Evolutionary conservation across 1,284 basidiomycete species (phyloP), one percentile per base, ranked within the genome.

Genomic region (Blastosporella zonata): DNA sequence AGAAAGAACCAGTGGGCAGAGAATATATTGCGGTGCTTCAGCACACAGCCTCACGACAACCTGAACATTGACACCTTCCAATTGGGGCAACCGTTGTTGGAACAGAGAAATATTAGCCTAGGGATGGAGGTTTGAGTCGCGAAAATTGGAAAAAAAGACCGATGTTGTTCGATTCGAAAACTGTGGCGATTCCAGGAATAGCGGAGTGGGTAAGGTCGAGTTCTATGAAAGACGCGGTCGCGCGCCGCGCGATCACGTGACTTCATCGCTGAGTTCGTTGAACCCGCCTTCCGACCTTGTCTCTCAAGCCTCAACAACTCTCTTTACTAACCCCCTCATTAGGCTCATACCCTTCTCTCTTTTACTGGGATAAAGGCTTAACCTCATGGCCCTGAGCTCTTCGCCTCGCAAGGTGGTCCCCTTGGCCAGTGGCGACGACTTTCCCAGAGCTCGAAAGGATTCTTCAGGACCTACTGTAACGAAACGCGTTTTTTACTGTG

Each of bases 401-500:
- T 85, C 86, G 42, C 87, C 87, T 33, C 75, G 87, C 49, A 90
- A 90, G 66, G 68, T 77, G 7, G 71, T 89, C 4, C 85, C 87
- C 25, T 73, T 90, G 29, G 76, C 83, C 22, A 75, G 70, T 55
- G 85, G 83, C 35, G 80, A 87, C 51, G 82, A 87, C 52, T 80
- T 82, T 55, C 63, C 68, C 33, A 68, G 73, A 42, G 67, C 72
- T 34, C 67, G 67, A 46, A 59, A 63, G 47, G 69, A 65, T 53
- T 66, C 71, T 40, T 60, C 62, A 1, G 64, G 67, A 18, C 65
- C 72, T n/a, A 62, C 64, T 34, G 55, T 75, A 53, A 90, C 83
- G 2, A 84, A 75, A 62, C 84, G 88, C 62, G 83, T 82, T 23
- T 91, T 90, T 66, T 88, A 84, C 65, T 89, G 85, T 58, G 84